Conservation (phyloP, 306 rosid species). For the Crataegus laevigata region DNA sequence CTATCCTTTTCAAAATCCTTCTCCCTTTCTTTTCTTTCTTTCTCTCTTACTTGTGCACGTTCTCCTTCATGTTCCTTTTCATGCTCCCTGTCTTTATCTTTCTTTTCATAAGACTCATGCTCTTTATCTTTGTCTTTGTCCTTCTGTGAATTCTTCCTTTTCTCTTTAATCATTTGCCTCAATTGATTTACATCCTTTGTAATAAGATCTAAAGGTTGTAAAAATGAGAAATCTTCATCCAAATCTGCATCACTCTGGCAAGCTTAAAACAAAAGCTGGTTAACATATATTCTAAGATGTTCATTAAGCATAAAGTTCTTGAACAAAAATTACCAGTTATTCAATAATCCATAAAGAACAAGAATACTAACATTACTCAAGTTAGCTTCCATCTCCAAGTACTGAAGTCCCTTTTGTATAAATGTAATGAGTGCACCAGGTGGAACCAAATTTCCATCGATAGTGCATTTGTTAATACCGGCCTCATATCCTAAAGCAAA, state of each 20-base stretch:
- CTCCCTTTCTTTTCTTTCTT: slow-evolving; percentile 61
- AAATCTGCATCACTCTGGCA: slow-evolving; percentile 85
- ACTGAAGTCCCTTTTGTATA: slow-evolving; percentile 93
- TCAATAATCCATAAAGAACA: neutral
- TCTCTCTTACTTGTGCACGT: slow-evolving; percentile 55
- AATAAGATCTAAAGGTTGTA: slow-evolving; percentile 88
- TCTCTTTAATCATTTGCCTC: slow-evolving; percentile 66
- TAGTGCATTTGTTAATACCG: slow-evolving; percentile 70
- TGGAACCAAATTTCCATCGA: slow-evolving; percentile 88
- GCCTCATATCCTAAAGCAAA: slow-evolving; percentile 95
- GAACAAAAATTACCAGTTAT: neutral
- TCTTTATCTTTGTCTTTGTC: slow-evolving; percentile 53
- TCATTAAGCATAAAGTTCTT: slow-evolving; percentile 1
- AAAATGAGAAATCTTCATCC: slow-evolving; percentile 92
- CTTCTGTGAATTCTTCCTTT: slow-evolving; percentile 51
- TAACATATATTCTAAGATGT: slow-evolving; percentile 38
- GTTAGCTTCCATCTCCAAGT: slow-evolving; percentile 98
- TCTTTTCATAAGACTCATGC: slow-evolving; percentile 20
- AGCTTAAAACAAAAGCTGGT: slow-evolving; percentile 60
- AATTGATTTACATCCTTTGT: slow-evolving; percentile 80
- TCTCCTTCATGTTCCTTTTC: slow-evolving; percentile 70
- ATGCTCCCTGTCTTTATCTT: slow-evolving; percentile 38
- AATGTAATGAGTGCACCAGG: slow-evolving; percentile 78
- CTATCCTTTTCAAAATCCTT: slow-evolving; percentile 51
- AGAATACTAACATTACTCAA: slow-evolving; percentile 80